Conservation (phyloP, 257 asterid genomes). For the Eucommia ulmoides region DNA sequence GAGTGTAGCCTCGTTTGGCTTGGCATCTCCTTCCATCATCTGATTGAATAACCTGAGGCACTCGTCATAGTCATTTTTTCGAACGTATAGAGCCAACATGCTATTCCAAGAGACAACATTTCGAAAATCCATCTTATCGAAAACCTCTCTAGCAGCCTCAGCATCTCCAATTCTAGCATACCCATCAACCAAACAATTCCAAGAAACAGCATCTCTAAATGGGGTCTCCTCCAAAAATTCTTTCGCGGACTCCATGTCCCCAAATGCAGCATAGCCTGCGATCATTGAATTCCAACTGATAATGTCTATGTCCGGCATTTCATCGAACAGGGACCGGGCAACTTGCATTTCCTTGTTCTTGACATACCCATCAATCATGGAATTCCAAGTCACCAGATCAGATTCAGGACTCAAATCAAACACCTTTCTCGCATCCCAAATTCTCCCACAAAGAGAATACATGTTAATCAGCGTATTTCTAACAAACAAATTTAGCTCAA, state of each 20-base stretch:
- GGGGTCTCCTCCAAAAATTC: constrained; percentile 17
- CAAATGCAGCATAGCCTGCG: constrained; percentile 18
- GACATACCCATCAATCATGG: constrained; percentile 16
- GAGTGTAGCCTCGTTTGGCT: constrained; percentile 27
- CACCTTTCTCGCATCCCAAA: constrained; percentile 3
- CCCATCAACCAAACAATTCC: constrained; percentile 33
- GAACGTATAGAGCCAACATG: constrained; percentile 28
- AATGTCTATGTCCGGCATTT: constrained; percentile 20
- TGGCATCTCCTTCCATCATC: constrained; percentile 21
- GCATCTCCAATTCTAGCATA: constrained; percentile 16
- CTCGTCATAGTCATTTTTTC: constrained; percentile 14
- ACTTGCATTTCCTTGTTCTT: constrained; percentile 17
- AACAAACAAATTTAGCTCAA: constrained; percentile 21
- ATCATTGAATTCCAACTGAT: constrained; percentile 33
- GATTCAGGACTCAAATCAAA: constrained; percentile 12
- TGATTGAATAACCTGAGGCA: constrained; percentile 24
- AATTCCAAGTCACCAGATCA: constrained; percentile 31
- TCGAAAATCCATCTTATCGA: constrained; percentile 20
- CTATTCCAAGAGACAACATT: constrained; percentile 29
- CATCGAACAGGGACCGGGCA: constrained; percentile 21
- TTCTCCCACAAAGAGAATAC: not conserved
- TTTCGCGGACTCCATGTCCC: constrained; percentile 22
- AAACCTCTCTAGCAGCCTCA: constrained; percentile 15
- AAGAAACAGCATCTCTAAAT: constrained; percentile 19
- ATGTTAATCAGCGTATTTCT: not conserved